phyloP scores from a whole-genome alignment of 140 eudicot genomes.

The Senecio squalidus region DNA sequence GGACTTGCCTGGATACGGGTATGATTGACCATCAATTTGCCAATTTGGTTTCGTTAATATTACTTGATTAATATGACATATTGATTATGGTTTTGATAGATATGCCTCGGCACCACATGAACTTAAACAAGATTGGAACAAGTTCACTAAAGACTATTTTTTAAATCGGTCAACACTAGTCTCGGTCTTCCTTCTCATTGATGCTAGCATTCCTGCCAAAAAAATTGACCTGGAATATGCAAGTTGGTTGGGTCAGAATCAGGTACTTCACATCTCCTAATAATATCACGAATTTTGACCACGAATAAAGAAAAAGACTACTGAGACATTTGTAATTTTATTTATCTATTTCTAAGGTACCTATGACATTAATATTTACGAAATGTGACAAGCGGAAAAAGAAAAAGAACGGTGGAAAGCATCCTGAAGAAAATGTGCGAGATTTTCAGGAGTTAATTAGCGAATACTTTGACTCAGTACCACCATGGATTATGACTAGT shows the following conservation, averaged over 20 bases:
- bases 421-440: conserved; percentile 84
- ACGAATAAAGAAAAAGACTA: conserved; percentile 1
- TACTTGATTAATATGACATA: not conserved
- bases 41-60: not conserved
- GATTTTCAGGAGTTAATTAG: conserved; percentile 70
- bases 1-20: conserved; percentile 98
- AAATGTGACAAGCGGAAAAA: conserved; percentile 96
- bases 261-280: conserved; percentile 42
- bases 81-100: conserved; percentile 33
- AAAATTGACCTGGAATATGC: conserved; percentile 90
- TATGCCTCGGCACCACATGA: conserved; percentile 82
- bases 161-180: conserved; percentile 68
- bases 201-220: conserved; percentile 93
- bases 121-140: conserved; percentile 68
- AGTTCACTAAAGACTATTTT: conserved; percentile 88
- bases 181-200: conserved; percentile 87
- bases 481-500: conserved; percentile 99
- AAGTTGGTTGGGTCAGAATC: conserved; percentile 86
- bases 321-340: not conserved
- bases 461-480: conserved; percentile 65
- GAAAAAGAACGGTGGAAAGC: conserved; percentile 95
- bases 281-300: no score
- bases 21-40: conserved; percentile 6
- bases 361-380: conserved; percentile 80
- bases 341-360: conserved; percentile 42